A percentile compares a stretch with the other conserved stretches of the same genome.
These are phyloP conservation scores for Colletotrichum tropicicola DNA, from an alignment of 2,329 filamentous ascomycete genomes.

Conservation along the genomic window DNA sequence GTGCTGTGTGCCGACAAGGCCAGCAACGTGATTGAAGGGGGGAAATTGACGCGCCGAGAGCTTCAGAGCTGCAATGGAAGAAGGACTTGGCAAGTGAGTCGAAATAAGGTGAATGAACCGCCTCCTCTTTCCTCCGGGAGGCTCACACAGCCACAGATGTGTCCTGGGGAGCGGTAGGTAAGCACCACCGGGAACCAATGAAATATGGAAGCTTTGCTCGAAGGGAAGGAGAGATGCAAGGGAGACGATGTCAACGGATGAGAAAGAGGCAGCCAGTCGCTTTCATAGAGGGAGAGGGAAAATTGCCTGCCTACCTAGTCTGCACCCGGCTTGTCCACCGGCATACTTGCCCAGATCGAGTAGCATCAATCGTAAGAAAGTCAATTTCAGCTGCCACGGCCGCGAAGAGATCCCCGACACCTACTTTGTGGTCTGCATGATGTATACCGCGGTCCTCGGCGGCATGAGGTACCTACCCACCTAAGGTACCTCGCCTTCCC, in stretches of 20 bases:
- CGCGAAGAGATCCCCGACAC: not conserved
- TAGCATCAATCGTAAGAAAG: not conserved
- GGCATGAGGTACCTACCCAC: not conserved
- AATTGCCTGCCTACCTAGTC: not conserved
- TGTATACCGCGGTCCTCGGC: not conserved
- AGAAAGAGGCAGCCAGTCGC: not conserved
- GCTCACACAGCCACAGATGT: too few relatives aligned
- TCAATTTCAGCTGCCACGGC: not conserved
- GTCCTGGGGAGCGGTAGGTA: too few relatives aligned
- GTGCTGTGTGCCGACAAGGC: not conserved
- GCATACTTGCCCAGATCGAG: not conserved
- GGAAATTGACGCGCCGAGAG: not conserved
- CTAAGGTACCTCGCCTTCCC: not conserved
- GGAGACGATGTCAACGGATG: not conserved
- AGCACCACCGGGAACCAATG: too few relatives aligned
- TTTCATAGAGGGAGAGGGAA: not conserved
- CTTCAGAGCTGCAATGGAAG: not conserved
- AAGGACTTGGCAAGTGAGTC: not conserved
- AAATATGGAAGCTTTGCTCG: too few relatives aligned
- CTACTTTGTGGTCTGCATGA: conserved; percentile 12
- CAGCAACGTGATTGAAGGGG: not conserved
- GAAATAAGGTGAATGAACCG: not conserved
- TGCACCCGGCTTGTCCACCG: not conserved
- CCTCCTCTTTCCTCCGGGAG: too few relatives aligned
- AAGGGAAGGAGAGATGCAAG: not conserved